phyloP scores from a whole-genome alignment of 352 stramenopile genomes.

The Phytophthora podocarpi region DNA sequence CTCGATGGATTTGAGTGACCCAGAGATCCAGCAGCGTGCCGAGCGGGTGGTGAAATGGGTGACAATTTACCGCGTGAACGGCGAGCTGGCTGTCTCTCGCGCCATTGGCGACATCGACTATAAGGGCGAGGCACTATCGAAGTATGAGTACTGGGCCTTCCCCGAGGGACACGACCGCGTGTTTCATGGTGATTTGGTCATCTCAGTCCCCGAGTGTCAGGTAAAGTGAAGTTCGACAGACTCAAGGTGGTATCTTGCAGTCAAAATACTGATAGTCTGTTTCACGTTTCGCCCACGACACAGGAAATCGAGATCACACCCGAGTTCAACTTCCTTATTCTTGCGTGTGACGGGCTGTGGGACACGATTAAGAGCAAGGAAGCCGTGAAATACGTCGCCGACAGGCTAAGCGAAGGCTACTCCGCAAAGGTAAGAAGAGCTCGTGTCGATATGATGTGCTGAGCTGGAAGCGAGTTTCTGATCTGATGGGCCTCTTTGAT shows the following conservation, averaged over 20 bases:
- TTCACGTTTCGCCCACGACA: no score
- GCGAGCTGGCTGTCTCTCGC: conserved; percentile 92
- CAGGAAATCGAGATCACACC: conserved; percentile 89
- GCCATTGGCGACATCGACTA: conserved; percentile 94
- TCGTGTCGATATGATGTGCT: not conserved
- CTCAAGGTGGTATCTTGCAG: not conserved
- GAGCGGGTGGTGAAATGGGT: conserved; percentile 86
- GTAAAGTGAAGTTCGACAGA: conserved; percentile 22
- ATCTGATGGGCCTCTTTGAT: not conserved
- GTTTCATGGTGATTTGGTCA: conserved; percentile 88
- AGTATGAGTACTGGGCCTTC: conserved; percentile 87
- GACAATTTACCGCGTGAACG: conserved; percentile 89
- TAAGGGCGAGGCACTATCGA: conserved; percentile 76
- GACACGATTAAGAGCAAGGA: conserved; percentile 94
- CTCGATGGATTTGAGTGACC: conserved; percentile 89
- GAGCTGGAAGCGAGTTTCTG: not conserved
- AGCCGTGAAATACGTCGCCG: conserved; percentile 83
- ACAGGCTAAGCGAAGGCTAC: conserved; percentile 71
- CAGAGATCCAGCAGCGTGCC: conserved; percentile 81
- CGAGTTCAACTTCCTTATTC: conserved; percentile 91
- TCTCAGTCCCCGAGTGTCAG: conserved; percentile 86
- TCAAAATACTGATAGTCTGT: conserved; percentile 11
- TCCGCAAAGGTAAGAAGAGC: conserved; percentile 55
- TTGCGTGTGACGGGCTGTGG: conserved; percentile 93
- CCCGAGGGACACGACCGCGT: conserved; percentile 79